Evolutionary conservation across 352 stramenopile genomes (phyloP).

Genomic region (Ophiocytium majus): DNA sequence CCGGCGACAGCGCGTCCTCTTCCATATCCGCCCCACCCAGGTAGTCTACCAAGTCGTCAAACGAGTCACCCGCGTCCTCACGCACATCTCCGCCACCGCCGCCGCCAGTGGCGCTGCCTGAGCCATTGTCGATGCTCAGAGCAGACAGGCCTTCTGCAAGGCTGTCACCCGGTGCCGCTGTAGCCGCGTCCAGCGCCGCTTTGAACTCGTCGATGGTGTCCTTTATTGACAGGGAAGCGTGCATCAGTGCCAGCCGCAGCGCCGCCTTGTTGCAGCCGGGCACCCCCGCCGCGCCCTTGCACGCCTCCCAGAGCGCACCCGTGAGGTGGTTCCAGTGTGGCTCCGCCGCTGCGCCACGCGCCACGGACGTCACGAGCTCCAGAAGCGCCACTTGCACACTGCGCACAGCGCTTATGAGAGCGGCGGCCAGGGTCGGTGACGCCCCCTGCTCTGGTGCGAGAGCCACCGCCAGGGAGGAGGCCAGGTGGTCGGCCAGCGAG

Average conservation of each 20-base stretch:
- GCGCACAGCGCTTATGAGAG: neutral
- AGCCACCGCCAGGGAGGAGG: neutral
- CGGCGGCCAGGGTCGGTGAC: neutral
- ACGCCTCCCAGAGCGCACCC: slow-evolving; percentile 10
- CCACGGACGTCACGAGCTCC: neutral
- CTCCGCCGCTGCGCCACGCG: neutral
- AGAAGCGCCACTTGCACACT: neutral
- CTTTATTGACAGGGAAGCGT: neutral
- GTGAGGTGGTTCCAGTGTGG: slow-evolving; percentile 13
- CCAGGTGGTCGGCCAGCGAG: neutral
- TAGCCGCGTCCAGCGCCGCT: neutral
- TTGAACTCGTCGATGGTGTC: slow-evolving; percentile 28
- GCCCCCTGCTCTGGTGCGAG: slow-evolving; percentile 2
- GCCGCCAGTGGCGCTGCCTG: too few relatives aligned
- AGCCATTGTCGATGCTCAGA: neutral
- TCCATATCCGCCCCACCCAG: neutral
- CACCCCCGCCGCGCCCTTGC: slow-evolving; percentile 4
- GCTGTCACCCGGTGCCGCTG: neutral
- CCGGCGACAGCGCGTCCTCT: neutral
- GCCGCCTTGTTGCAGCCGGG: slow-evolving; percentile 12
- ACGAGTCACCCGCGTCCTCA: neutral
- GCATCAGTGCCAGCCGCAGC: neutral
- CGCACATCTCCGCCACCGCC: too few relatives aligned
- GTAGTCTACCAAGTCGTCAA: slow-evolving; percentile 24
- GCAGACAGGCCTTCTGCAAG: neutral